Evolutionary conservation across 2,329 filamentous ascomycete species (phyloP).

Genomic region (Aspergillus chevalieri): DNA sequence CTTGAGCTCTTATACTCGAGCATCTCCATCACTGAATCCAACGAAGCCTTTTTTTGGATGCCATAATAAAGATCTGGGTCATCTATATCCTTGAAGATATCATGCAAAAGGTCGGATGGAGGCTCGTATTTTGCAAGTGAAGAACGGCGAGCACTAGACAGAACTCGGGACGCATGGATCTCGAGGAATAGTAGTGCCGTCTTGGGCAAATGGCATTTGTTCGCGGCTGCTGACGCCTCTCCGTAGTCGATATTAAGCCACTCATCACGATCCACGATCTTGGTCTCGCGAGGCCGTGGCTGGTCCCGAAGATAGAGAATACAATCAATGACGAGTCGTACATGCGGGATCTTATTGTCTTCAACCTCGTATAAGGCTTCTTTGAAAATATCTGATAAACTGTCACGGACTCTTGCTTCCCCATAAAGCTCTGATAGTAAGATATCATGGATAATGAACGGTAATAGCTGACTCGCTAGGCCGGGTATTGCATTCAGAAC

Average conservation of each 20-base stretch:
- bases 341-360: constrained; percentile 51
- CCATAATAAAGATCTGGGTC: constrained; percentile 97
- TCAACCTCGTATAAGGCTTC: constrained; percentile 53
- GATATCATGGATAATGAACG: constrained; percentile 78
- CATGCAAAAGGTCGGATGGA: constrained; percentile 64
- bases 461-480: constrained; percentile 69
- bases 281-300: constrained; percentile 65
- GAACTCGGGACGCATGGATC: constrained; percentile 54
- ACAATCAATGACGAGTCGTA: constrained; percentile 67
- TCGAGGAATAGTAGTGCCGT: constrained; percentile 80
- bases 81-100: constrained; percentile 86
- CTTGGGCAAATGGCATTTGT: constrained; percentile 76
- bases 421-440: constrained; percentile 62
- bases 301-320: constrained; percentile 87
- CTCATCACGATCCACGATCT: constrained; percentile 67
- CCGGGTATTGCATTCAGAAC: constrained; percentile 61
- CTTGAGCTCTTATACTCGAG: constrained; percentile 88
- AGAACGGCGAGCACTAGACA: constrained; percentile 59
- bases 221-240: constrained; percentile 64
- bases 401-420: constrained; percentile 53
- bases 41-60: constrained; percentile 67
- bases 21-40: constrained; percentile 70
- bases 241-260: constrained; percentile 84
- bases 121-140: constrained; percentile 51
- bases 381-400: constrained; percentile 60